These are phyloP conservation scores for Sarocladium oryzae DNA, from an alignment of 2,329 filamentous ascomycete genomes.

Conservation along the genomic window DNA sequence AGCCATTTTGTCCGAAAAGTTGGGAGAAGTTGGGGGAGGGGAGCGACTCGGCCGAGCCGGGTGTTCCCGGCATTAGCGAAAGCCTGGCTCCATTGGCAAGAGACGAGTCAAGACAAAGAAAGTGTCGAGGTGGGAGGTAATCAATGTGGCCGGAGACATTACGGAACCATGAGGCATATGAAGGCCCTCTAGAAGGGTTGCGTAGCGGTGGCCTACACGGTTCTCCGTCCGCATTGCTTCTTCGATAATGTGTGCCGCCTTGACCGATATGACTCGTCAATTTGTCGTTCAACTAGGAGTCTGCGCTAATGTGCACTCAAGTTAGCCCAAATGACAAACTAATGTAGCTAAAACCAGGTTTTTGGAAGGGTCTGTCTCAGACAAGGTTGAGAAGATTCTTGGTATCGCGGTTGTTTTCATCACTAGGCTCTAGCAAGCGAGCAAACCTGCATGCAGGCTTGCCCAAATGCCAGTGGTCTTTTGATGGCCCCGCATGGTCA, in stretches of 20 bases:
- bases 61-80: neutral
- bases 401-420: constrained; percentile 44
- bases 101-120: too few relatives aligned
- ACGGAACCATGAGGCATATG: too few relatives aligned
- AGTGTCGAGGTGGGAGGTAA: too few relatives aligned
- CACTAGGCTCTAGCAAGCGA: neutral
- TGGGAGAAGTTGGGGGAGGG: neutral
- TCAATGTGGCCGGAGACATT: too few relatives aligned
- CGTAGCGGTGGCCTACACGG: too few relatives aligned
- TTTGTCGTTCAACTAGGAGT: neutral
- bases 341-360: neutral
- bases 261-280: neutral
- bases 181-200: too few relatives aligned
- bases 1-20: too few relatives aligned
- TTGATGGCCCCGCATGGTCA: constrained; percentile 51
- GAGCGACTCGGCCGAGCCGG: too few relatives aligned
- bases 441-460: neutral
- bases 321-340: neutral
- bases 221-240: too few relatives aligned
- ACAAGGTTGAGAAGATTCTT: constrained; percentile 59
- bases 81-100: too few relatives aligned
- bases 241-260: neutral
- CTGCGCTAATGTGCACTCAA: neutral
- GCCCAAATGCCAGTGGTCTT: constrained; percentile 15
- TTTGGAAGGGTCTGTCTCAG: constrained; percentile 34